These are phyloP conservation scores for Epichloe hybrida DNA, from an alignment of 2,329 filamentous ascomycete species.

Conservation along the genomic window DNA sequence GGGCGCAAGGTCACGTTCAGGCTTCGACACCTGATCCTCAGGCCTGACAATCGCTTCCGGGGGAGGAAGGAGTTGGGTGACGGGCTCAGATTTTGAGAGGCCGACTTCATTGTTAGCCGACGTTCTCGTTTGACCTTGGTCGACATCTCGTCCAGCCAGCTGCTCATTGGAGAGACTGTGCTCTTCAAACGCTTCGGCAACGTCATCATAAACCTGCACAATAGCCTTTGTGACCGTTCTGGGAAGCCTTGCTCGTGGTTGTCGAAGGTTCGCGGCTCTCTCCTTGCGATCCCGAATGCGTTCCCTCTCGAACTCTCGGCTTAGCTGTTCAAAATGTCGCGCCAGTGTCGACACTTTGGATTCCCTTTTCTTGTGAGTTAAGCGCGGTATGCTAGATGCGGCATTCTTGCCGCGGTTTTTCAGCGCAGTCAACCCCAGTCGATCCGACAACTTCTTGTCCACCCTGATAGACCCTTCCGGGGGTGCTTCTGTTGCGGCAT, in stretches of 20 bases:
- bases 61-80: conserved; percentile 10
- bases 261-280: conserved; percentile 58
- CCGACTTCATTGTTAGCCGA: conserved; percentile 8
- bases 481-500: conserved; percentile 11
- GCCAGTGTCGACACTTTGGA: conserved; percentile 83
- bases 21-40: conserved; percentile 13
- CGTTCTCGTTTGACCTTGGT: conserved; percentile 8
- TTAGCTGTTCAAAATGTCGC: conserved; percentile 92
- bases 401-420: conserved; percentile 44
- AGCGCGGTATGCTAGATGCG: conserved; percentile 77
- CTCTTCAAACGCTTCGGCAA: conserved; percentile 84
- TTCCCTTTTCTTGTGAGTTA: conserved; percentile 60
- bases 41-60: conserved; percentile 11
- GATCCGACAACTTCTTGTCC: conserved; percentile 69
- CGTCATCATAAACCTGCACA: conserved; percentile 89
- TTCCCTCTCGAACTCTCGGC: conserved; percentile 92
- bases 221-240: conserved; percentile 89
- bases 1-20: conserved; percentile 16
- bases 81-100: conserved; percentile 11
- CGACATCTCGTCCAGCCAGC: conserved; percentile 10
- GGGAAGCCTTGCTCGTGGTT: conserved; percentile 67
- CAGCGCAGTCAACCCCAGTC: conserved; percentile 50
- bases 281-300: conserved; percentile 73
- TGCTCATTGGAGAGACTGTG: conserved; percentile 45
- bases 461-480: conserved; percentile 30